phyloP scores from a whole-genome alignment of 352 stramenopile genomes.

The Aphanomyces cochlioides region DNA sequence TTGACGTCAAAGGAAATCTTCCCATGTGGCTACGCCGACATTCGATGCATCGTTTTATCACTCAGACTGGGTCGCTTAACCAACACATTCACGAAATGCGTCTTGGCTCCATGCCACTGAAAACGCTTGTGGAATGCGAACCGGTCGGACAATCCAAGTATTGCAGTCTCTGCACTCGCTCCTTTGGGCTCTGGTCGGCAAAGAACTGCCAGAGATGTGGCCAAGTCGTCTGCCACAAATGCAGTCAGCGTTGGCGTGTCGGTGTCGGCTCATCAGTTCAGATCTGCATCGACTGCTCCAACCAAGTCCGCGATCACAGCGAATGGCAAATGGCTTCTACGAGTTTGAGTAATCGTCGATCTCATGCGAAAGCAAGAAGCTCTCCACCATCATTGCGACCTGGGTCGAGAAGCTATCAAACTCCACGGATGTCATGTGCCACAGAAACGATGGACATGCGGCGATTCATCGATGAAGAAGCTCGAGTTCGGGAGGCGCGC shows the following conservation, averaged over 20 bases:
- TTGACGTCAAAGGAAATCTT: constrained; percentile 25
- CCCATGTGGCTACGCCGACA: constrained; percentile 23
- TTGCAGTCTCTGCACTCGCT: constrained; percentile 26
- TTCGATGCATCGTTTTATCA: neutral
- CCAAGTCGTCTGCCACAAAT: constrained; percentile 15
- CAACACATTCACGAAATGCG: constrained; percentile 21
- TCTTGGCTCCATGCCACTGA: neutral
- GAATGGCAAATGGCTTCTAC: neutral
- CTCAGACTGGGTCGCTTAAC: neutral
- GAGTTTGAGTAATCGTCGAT: neutral
- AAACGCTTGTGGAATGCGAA: neutral
- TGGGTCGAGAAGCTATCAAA: neutral
- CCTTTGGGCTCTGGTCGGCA: constrained; percentile 3
- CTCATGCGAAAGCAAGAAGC: neutral
- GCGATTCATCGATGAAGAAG: neutral
- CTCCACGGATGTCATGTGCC: neutral
- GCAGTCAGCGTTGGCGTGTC: constrained; percentile 16
- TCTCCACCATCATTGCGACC: neutral
- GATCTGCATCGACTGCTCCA: constrained; percentile 24
- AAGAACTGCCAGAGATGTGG: constrained; percentile 19
- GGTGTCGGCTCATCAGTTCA: neutral
- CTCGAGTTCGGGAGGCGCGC: neutral
- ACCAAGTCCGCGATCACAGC: neutral
- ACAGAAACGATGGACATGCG: neutral
- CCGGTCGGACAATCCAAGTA: neutral